Percentiles rank a stretch among this genome's conserved stretches.
Conservation (phyloP, 2,329 filamentous ascomycete species). For the Clarireedia sp. region DNA sequence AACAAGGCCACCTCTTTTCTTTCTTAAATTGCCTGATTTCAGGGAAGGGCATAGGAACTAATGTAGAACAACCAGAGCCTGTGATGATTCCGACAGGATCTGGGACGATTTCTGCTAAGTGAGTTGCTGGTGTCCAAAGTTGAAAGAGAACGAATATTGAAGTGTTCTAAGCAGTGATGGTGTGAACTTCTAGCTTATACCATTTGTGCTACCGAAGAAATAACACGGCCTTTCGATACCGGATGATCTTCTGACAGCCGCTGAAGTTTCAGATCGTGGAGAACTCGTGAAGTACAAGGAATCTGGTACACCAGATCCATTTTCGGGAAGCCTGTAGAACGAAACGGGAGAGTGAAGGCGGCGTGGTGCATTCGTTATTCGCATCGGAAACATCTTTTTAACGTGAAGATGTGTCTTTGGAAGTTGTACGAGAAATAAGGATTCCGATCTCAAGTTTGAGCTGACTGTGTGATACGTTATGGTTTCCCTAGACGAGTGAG, state of each 20-base stretch:
- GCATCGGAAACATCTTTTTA: conserved; percentile 12
- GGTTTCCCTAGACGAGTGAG: neutral
- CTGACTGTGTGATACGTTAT: neutral
- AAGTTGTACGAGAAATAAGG: conserved; percentile 3
- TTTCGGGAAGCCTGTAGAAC: conserved; percentile 15
- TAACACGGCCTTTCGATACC: neutral
- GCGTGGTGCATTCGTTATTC: conserved; percentile 14
- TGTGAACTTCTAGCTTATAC: no score
- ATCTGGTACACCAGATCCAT: conserved; percentile 11
- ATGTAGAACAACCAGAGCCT: no score
- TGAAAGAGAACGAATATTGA: no score
- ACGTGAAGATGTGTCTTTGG: conserved; percentile 6
- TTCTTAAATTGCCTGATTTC: neutral
- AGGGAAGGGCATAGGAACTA: neutral
- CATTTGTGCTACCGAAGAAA: neutral
- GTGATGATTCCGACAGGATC: no score
- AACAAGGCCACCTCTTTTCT: neutral
- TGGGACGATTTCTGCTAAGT: no score
- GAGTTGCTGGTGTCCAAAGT: no score
- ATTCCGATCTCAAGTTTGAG: conserved; percentile 8
- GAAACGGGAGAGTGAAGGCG: conserved; percentile 16
- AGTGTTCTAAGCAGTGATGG: no score
- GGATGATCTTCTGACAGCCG: conserved; percentile 20
- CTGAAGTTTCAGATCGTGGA: conserved; percentile 24
- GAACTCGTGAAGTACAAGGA: conserved; percentile 25